A percentile compares a stretch with the other conserved stretches of the same genome.
These are phyloP conservation scores for Triticum timopheevii DNA, from an alignment of 176 grass and related monocot genomes.

Conservation along the genomic window DNA sequence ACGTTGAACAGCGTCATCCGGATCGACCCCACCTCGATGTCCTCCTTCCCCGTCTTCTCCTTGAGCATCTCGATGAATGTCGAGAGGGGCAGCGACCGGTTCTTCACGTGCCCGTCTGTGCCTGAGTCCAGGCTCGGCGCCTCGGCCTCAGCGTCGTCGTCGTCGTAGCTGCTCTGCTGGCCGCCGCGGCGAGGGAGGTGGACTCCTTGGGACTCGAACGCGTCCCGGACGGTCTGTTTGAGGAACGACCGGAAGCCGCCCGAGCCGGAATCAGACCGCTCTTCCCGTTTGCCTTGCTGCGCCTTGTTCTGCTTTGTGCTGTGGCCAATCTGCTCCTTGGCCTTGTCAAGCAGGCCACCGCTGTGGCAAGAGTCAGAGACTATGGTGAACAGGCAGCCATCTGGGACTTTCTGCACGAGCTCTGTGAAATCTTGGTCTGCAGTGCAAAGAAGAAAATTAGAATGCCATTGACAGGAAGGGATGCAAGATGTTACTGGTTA, in stretches of 20 bases:
- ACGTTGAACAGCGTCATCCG: constrained; percentile 70
- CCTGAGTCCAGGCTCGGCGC: not conserved
- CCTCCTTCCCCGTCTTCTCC: constrained; percentile 72
- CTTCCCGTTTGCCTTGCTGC: constrained; percentile 17
- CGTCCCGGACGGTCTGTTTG: constrained; percentile 25
- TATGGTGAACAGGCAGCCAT: constrained; percentile 71
- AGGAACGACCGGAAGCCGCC: constrained; percentile 43
- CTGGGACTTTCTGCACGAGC: constrained; percentile 58
- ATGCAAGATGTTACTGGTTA: not conserved
- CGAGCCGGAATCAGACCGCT: constrained; percentile 16
- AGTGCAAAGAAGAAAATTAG: not conserved
- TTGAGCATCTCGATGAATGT: constrained; percentile 75
- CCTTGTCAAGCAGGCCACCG: constrained; percentile 70
- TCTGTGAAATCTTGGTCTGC: constrained; percentile 89
- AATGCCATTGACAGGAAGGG: not conserved
- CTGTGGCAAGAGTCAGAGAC: constrained; percentile 93
- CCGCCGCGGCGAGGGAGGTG: constrained; percentile 31
- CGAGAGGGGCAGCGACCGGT: constrained; percentile 63
- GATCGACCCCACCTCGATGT: constrained; percentile 77
- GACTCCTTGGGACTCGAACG: constrained; percentile 42
- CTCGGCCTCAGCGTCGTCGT: not conserved
- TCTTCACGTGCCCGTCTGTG: constrained; percentile 12
- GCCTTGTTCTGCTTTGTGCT: constrained; percentile 46
- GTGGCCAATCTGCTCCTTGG: constrained; percentile 91
- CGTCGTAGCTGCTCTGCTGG: not conserved